Evolutionary conservation across 257 asterid genomes (phyloP), one percentile per base, ranked within the genome.

Genomic region (Lycium ferocissimum): DNA sequence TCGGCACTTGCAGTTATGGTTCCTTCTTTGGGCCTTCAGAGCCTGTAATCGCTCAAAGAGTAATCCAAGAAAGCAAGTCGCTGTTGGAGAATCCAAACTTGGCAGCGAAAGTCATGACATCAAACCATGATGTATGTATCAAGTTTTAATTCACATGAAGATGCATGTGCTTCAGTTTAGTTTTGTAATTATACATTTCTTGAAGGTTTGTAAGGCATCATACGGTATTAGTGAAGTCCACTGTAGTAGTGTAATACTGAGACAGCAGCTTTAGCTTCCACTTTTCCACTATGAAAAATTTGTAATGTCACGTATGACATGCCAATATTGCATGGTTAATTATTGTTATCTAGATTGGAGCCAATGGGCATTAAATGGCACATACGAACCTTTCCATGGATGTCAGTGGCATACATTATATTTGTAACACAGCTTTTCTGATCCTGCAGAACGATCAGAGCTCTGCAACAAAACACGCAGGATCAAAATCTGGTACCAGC

Each of bases 1-100:
- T 17, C 40, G 71, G 54, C 43, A 20, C 65, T 79, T 83, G 87
- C 94, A 97, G 99, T 85, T 95, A 86, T 87, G 99, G 99, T 67
- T 93, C 97, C 83, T 97, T 97, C 89, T 97, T 97, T 88, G 99
- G 99, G 73, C 98, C 98, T 83, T 94, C 98, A 10, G 96, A 91
- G 87, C 98, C 98, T 14, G 92, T 92, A 85, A 97, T 97, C 87
- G 92, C 99, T 86, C 94, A 89, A 79, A 92, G 99, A 91, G 98
- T 97, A 71, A 93, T 97, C 89, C 95, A 97, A 89, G 98, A 95
- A 91, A 97, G 99, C 97, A 97, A 90, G 90, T 90, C 96, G 67
- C 86, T 97, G 86, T 67, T 93, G 89, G 98, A 97, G 89, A 97
- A 93, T 81, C 98, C 97, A 33, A 87, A 92, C 73, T 85, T 93